Base-by-base conservation (phyloP, 352 stramenopile genomes). In the Pythium apleroticum region DNA sequence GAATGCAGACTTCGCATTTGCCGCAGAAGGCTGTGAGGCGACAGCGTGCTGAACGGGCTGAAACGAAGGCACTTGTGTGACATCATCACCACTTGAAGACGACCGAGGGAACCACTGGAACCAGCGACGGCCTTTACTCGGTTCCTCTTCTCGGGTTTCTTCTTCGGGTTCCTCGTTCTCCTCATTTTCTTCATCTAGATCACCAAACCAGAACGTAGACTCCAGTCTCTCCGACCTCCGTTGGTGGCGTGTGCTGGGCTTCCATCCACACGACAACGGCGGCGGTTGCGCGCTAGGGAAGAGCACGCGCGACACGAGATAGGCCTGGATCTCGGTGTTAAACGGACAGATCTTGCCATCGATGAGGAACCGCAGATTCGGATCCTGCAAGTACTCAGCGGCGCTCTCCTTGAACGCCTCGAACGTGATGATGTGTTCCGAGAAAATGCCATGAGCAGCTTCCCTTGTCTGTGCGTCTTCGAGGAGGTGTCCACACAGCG, bases 401-500 rank as follows among this genome's bases (percentile, higher is more conserved):
- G 79, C 56, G 19, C 84, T 74, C 4, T 67, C 73, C 10, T 75
- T 74, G 63, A 95, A 95, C 4, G 65, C 61, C 27, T 93, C 84
- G 53, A 78, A 88, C 9, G 79, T 77, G 54, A 95, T 73, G 52
- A 88, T 75, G 61, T 93, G 76, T n/a, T 88, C 66, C 0, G 69
- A 74, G 56, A 95, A 93, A 49, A 92, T 81, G 3, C 68, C 69
- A 35, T 82, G 70, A 4, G 72, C 68, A 30, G 89, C 72, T 25
- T 88, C 75, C 20, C 77, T 56, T 0, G 77, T 77, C 48, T 79
- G 66, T 0, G 69, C 72, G 9, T 80, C 46, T 6, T 63, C 65
- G 14, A 95, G 56, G 14, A 93, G 65, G 43, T 93, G 69, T 0
- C 86, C 83, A 41, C 86, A 95, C 2, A 95, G 75, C 1, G 86